Evolutionary conservation across 1,284 basidiomycete genomes (phyloP).

Genomic region (Ceratobasidium sp.): DNA sequence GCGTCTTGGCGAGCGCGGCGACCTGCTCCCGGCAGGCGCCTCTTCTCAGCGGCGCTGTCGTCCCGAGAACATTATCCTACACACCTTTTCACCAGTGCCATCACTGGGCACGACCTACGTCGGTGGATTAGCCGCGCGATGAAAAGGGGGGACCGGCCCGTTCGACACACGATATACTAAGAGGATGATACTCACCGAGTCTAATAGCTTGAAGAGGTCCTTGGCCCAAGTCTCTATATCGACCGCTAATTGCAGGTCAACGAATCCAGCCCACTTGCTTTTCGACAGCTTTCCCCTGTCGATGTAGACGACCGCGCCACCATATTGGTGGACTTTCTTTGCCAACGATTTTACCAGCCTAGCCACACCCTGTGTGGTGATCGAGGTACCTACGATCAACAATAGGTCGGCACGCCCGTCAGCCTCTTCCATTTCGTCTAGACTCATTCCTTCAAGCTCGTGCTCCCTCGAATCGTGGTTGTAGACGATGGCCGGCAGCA

Average conservation of each 20-base stretch:
- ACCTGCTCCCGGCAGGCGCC: too few relatives aligned
- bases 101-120: too few relatives aligned
- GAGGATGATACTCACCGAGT: neutral
- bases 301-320: neutral
- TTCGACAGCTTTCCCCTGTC: neutral
- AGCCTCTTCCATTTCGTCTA: neutral
- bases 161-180: too few relatives aligned
- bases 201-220: too few relatives aligned
- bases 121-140: too few relatives aligned
- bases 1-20: too few relatives aligned
- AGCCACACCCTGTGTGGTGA: neutral
- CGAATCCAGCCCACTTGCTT: neutral
- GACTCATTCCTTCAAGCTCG: neutral
- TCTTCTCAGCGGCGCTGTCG: too few relatives aligned
- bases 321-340: neutral
- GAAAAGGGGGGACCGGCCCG: too few relatives aligned
- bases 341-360: conserved; percentile 14
- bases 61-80: too few relatives aligned
- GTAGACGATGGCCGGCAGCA: too few relatives aligned
- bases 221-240: neutral
- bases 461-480: too few relatives aligned
- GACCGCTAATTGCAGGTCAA: neutral
- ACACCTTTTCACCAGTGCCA: too few relatives aligned
- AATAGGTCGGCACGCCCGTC: neutral
- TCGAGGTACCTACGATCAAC: conserved; percentile 5